These are phyloP conservation scores for Pleurotus tuoliensis DNA, from an alignment of 768 basidiomycete genomes.

Conservation along the genomic window DNA sequence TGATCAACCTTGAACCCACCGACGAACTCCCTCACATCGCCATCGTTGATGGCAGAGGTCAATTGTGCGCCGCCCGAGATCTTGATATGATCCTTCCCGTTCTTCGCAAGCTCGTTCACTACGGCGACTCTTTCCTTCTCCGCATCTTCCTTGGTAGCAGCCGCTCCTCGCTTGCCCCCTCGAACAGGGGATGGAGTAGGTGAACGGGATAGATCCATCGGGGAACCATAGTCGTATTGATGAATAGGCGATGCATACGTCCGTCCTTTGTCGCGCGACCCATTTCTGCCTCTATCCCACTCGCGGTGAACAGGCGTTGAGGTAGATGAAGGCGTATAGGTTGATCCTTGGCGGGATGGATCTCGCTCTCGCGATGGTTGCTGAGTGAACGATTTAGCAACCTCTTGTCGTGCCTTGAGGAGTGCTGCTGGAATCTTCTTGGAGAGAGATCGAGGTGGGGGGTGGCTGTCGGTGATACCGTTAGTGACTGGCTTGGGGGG, in stretches of 20 bases:
- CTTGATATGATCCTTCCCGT: slow-evolving; percentile 64
- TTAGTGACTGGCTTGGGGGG: slow-evolving; percentile 1
- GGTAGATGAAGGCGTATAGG: slow-evolving; percentile 12
- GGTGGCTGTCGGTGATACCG: not conserved
- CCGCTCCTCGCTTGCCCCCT: slow-evolving; percentile 5
- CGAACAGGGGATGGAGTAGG: slow-evolving; percentile 23
- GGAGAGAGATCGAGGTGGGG: not conserved
- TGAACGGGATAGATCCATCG: slow-evolving; percentile 21
- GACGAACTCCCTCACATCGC: slow-evolving; percentile 67
- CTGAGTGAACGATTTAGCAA: not conserved
- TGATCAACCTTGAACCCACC: slow-evolving; percentile 67
- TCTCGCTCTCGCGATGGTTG: not conserved
- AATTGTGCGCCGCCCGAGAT: slow-evolving; percentile 47
- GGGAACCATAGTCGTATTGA: slow-evolving; percentile 9
- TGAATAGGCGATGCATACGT: slow-evolving; percentile 14
- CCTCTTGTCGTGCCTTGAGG: not conserved
- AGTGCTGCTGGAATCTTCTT: not conserved
- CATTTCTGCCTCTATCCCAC: slow-evolving; percentile 13
- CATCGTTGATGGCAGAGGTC: slow-evolving; percentile 53
- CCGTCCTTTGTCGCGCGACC: slow-evolving; percentile 12
- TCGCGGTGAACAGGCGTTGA: slow-evolving; percentile 10
- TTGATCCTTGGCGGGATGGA: not conserved
- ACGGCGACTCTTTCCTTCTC: slow-evolving; percentile 38
- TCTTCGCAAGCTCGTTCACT: slow-evolving; percentile 50
- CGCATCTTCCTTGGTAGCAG: slow-evolving; percentile 22